A percentile compares a stretch with the other conserved stretches of the same genome.
phyloP scores from a whole-genome alignment of 2,329 filamentous ascomycete genomes.

The Colletotrichum costaricense region DNA sequence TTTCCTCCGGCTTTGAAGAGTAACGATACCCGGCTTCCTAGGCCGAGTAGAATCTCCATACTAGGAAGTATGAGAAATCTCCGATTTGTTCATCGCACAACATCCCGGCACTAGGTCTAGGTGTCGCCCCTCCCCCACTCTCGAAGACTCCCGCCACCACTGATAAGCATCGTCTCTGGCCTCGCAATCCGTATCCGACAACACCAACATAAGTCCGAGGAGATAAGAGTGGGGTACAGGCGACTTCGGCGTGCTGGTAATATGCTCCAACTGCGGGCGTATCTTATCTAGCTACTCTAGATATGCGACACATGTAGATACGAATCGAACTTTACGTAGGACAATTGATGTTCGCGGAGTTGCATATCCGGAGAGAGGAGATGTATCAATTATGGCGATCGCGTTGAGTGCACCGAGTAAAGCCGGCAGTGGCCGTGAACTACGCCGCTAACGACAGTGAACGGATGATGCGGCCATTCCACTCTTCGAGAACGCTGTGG shows the following conservation, averaged over 20 bases:
- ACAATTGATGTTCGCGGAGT: not conserved
- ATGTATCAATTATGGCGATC: not conserved
- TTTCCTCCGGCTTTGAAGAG: not conserved
- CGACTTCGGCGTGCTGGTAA: not conserved
- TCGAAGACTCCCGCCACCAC: not conserved
- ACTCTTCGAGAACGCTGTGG: not conserved
- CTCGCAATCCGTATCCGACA: not conserved
- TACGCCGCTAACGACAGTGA: not conserved
- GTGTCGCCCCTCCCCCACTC: constrained; percentile 19
- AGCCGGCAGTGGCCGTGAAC: not conserved
- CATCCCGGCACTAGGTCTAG: not conserved
- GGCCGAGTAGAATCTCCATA: not conserved
- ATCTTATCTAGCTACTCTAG: constrained; percentile 13
- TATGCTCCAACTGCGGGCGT: not conserved
- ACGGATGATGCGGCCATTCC: not conserved
- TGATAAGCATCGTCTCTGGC: constrained; percentile 12
- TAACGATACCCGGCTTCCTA: not conserved
- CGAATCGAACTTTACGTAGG: not conserved
- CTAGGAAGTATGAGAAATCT: not conserved
- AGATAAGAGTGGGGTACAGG: constrained; percentile 29
- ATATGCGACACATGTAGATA: not conserved
- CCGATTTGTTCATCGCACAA: not conserved
- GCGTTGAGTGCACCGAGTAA: not conserved
- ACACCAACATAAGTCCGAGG: not conserved
- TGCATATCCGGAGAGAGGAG: not conserved